Evolutionary conservation across 768 basidiomycete species (phyloP).

Genomic region (Paxillus rubicundulus): DNA sequence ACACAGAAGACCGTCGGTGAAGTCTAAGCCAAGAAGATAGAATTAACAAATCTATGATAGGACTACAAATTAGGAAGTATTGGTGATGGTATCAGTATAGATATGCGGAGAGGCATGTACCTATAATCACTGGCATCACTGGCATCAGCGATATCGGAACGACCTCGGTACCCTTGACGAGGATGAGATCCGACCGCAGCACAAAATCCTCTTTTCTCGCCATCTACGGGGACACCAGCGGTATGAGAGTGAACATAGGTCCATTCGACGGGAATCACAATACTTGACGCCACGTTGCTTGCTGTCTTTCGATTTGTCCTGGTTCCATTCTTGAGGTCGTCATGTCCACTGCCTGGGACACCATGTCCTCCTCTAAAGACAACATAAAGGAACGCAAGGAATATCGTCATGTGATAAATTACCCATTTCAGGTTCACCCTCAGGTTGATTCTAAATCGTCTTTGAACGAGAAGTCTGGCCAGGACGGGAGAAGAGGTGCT

Average conservation of each 20-base stretch:
- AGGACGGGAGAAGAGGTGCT: neutral
- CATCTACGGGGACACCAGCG: too few relatives aligned
- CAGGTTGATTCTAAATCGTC: neutral
- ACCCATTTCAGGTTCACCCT: constrained; percentile 1
- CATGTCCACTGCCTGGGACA: constrained; percentile 3
- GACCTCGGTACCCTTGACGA: too few relatives aligned
- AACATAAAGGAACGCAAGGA: neutral
- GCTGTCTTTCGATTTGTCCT: constrained; percentile 3
- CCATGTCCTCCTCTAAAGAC: neutral
- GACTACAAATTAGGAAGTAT: neutral
- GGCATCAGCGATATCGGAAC: too few relatives aligned
- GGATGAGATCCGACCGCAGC: too few relatives aligned
- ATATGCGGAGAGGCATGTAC: too few relatives aligned
- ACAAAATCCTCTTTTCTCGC: too few relatives aligned
- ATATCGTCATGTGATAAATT: neutral
- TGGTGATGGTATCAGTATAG: neutral
- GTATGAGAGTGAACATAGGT: neutral
- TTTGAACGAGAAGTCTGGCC: neutral
- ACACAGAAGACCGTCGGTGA: neutral
- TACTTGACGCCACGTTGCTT: constrained; percentile 11
- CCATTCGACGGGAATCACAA: constrained; percentile 5
- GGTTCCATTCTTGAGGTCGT: neutral
- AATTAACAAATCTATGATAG: neutral
- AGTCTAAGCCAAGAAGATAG: neutral
- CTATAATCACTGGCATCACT: too few relatives aligned